Conservation (phyloP, 73 alveolate genomes). For the Symbiodinium pilosum region DNA sequence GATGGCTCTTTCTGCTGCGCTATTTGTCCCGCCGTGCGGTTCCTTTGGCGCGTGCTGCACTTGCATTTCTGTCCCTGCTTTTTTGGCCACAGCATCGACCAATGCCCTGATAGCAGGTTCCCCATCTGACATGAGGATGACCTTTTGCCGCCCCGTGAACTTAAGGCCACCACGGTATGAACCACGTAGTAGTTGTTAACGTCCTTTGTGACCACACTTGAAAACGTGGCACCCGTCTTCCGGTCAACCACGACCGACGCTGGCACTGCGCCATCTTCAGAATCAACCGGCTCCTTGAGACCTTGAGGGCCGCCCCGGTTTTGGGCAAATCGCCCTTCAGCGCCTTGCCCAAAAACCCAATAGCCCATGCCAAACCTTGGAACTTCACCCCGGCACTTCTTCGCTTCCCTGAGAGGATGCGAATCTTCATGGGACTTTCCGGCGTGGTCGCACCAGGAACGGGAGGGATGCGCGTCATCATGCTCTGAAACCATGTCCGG, state of each 20-base stretch:
- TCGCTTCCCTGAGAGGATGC: neutral
- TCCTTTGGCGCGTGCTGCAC: neutral
- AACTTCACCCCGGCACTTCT: neutral
- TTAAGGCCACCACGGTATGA: neutral
- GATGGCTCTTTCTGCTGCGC: conserved; percentile 38
- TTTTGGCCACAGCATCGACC: neutral
- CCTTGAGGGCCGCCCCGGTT: neutral
- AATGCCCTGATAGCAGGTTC: conserved; percentile 18
- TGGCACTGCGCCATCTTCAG: neutral
- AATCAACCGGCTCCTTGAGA: too few species aligned
- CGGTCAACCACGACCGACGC: neutral
- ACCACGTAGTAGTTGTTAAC: conserved; percentile 5
- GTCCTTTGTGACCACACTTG: conserved; percentile 22
- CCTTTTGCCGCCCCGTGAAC: neutral
- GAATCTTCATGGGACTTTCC: conserved; percentile 26
- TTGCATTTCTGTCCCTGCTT: neutral
- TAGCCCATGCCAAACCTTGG: neutral
- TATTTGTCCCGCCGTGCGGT: neutral
- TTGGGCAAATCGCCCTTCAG: neutral
- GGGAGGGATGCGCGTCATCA: conserved; percentile 46
- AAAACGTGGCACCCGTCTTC: conserved; percentile 9
- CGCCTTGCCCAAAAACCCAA: neutral
- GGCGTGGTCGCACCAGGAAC: conserved; percentile 26
- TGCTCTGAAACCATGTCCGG: conserved; percentile 8
- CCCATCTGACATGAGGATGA: conserved; percentile 10